Evolutionary conservation across 2,329 filamentous ascomycete species (phyloP).

Genomic region (Mollisiaceae sp.): DNA sequence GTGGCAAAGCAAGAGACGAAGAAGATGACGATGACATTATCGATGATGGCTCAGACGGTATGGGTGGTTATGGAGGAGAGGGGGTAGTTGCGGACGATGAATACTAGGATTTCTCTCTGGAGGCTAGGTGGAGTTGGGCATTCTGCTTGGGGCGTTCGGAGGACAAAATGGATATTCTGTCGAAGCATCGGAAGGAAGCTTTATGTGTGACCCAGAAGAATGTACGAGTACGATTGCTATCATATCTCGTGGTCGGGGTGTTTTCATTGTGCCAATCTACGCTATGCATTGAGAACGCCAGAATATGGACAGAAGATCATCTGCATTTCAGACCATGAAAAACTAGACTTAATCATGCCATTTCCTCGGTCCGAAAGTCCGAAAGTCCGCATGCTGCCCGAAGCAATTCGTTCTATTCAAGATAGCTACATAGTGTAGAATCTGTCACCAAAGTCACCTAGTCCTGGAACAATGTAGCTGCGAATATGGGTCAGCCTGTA

Average conservation of each 20-base stretch:
- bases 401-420: no score
- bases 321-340: not conserved
- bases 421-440: conserved; percentile 82
- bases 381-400: no score
- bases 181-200: not conserved
- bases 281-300: not conserved
- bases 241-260: not conserved
- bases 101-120: conserved; percentile 46
- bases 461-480: conserved; percentile 92
- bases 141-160: conserved; percentile 26
- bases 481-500: conserved; percentile 30
- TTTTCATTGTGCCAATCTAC: not conserved
- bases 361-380: no score
- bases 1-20: conserved; percentile 32
- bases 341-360: not conserved
- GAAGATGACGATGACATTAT: conserved; percentile 42
- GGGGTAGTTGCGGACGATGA: conserved; percentile 61
- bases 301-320: not conserved
- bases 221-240: not conserved
- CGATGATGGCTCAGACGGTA: conserved; percentile 44
- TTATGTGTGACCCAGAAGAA: not conserved
- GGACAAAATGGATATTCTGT: conserved; percentile 18
- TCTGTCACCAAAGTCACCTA: conserved; percentile 94
- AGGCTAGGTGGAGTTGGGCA: conserved; percentile 27
- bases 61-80: conserved; percentile 57